Conservation (phyloP, 2,329 filamentous ascomycete species). For the Dryadomyces quercivorus region DNA sequence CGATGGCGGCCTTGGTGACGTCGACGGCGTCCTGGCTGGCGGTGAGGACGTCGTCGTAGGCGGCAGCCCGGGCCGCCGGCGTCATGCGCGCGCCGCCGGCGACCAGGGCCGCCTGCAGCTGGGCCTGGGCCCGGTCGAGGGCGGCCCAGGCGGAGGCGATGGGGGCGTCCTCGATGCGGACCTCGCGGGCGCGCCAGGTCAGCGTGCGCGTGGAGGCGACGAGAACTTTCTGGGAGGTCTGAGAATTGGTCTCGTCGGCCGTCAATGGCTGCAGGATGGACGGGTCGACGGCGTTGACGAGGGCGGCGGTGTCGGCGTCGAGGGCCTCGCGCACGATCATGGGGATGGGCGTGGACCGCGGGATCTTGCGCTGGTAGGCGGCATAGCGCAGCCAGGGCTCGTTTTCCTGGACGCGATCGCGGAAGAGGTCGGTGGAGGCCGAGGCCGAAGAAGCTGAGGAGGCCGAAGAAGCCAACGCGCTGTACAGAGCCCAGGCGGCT, state of each 20-base stretch:
- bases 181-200: conserved; percentile 73
- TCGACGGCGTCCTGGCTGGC: conserved; percentile 90
- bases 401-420: conserved; percentile 74
- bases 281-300: conserved; percentile 60
- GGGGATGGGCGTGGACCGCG: conserved; percentile 70
- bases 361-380: conserved; percentile 81
- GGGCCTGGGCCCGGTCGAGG: conserved; percentile 43
- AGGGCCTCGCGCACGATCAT: conserved; percentile 72
- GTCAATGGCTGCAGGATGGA: conserved; percentile 46
- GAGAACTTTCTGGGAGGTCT: conserved; percentile 16
- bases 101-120: conserved; percentile 35
- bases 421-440: conserved; percentile 71
- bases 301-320: conserved; percentile 44
- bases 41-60: conserved; percentile 83
- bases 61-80: conserved; percentile 61
- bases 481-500: conserved; percentile 70
- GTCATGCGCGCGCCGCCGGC: conserved; percentile 31
- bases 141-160: conserved; percentile 75
- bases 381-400: conserved; percentile 92
- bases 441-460: conserved; percentile 29
- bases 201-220: conserved; percentile 60
- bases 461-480: conserved; percentile 48
- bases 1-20: conserved; percentile 83
- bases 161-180: conserved; percentile 83
- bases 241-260: conserved; percentile 25